Percentiles rank a stretch among this genome's conserved stretches.
Evolutionary conservation across 2,329 filamentous ascomycete species (phyloP).

Genomic region (Diplodia scrobiculata): DNA sequence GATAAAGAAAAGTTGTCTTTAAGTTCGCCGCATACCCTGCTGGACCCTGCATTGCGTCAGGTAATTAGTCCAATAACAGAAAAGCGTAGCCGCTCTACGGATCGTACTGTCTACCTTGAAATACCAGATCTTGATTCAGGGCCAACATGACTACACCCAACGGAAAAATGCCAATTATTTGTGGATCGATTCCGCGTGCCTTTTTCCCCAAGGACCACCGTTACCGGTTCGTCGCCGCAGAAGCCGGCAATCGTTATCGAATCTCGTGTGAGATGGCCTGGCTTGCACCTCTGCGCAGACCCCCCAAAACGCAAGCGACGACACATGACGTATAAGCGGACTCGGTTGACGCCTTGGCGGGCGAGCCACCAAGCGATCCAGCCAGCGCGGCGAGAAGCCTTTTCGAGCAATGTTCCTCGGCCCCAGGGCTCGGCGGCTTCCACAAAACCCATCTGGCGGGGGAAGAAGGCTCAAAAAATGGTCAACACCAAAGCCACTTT

Average conservation of each 20-base stretch:
- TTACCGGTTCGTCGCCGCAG: not conserved
- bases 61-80: not conserved
- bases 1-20: not conserved
- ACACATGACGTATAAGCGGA: not conserved
- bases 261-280: not conserved
- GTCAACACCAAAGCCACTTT: not conserved
- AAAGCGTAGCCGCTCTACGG: not conserved
- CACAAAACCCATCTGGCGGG: not conserved
- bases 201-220: not conserved
- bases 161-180: not conserved
- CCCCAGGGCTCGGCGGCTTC: not conserved
- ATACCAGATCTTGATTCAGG: not conserved
- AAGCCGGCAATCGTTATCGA: not conserved
- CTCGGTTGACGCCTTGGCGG: conserved; percentile 16
- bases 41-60: not conserved
- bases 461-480: not conserved
- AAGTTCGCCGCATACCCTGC: not conserved
- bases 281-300: not conserved
- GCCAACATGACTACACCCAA: not conserved
- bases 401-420: not conserved
- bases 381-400: not conserved
- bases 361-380: conserved; percentile 9
- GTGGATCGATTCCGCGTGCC: not conserved
- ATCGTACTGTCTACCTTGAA: not conserved
- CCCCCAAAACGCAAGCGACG: not conserved